Conservation (phyloP, 2,329 filamentous ascomycete species). For the Ophiostoma perfectum region DNA sequence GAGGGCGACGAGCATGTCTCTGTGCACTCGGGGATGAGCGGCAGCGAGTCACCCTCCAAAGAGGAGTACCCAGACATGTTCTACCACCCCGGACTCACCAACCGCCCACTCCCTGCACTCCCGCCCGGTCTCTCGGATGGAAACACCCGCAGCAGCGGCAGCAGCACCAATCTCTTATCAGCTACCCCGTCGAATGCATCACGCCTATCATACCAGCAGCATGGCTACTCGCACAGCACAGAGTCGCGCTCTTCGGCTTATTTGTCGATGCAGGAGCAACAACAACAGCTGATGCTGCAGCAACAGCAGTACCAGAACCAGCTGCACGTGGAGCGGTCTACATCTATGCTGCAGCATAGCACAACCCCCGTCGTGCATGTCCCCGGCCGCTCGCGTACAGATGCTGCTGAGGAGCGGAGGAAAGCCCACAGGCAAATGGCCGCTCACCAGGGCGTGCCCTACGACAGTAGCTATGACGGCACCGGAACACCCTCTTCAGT, state of each 20-base stretch:
- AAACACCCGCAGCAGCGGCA: conserved; percentile 13
- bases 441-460: conserved; percentile 44
- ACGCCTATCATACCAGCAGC: conserved; percentile 46
- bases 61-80: conserved; percentile 85
- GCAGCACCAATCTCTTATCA: conserved; percentile 46
- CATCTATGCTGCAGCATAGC: conserved; percentile 76
- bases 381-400: conserved; percentile 88
- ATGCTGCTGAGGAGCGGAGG: conserved; percentile 69
- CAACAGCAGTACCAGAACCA: conserved; percentile 41
- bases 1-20: conserved; percentile 77
- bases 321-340: conserved; percentile 60
- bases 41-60: conserved; percentile 60
- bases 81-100: conserved; percentile 77
- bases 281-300: conserved; percentile 45
- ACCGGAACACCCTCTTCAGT: conserved; percentile 48
- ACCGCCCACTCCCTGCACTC: conserved; percentile 58
- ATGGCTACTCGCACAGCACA: conserved; percentile 45
- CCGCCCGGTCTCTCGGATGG: conserved; percentile 57
- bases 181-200: conserved; percentile 39
- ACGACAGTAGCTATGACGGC: conserved; percentile 53
- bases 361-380: conserved; percentile 72
- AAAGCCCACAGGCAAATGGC: conserved; percentile 48
- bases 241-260: conserved; percentile 41
- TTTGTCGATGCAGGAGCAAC: conserved; percentile 42
- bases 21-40: conserved; percentile 51